Conservation (phyloP, 345 rosid species). For the Erodium maritimum region DNA sequence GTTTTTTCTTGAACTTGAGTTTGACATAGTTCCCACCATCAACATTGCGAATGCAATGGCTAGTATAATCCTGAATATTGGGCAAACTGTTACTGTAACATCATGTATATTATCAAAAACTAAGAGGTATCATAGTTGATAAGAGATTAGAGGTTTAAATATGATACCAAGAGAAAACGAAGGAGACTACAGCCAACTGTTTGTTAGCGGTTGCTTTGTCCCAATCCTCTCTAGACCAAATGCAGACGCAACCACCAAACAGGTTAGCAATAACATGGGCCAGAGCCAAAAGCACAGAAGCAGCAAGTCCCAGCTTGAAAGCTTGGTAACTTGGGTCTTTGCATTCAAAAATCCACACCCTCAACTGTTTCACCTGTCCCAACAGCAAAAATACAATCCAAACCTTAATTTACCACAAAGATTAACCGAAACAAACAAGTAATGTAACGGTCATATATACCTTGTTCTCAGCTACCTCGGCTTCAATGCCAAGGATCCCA, state of each 20-base stretch:
- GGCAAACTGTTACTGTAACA: too few relatives aligned
- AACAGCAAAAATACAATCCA: neutral
- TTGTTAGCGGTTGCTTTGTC: slow-evolving; percentile 44
- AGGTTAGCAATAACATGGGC: slow-evolving; percentile 54
- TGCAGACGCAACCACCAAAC: slow-evolving; percentile 63
- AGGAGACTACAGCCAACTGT: slow-evolving; percentile 70
- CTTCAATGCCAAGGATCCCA: slow-evolving; percentile 50
- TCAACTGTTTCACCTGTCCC: slow-evolving; percentile 58
- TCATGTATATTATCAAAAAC: too few relatives aligned
- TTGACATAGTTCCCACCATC: slow-evolving; percentile 48
- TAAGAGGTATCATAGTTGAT: too few relatives aligned
- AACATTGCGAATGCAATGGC: slow-evolving; percentile 66
- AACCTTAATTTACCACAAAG: too few relatives aligned
- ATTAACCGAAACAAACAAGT: too few relatives aligned
- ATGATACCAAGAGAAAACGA: slow-evolving; percentile 83
- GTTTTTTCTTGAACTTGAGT: slow-evolving; percentile 51
- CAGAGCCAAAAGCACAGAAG: slow-evolving; percentile 41
- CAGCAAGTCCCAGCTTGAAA: slow-evolving; percentile 65
- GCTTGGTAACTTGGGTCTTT: slow-evolving; percentile 71
- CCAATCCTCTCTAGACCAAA: slow-evolving; percentile 43
- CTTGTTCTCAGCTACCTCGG: slow-evolving; percentile 45
- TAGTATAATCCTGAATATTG: slow-evolving; percentile 43
- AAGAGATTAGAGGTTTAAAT: too few relatives aligned
- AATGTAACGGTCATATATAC: slow-evolving; percentile 8
- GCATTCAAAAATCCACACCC: slow-evolving; percentile 63